phyloP scores from a whole-genome alignment of 73 alveolate species.

The Effrenium voratum region DNA sequence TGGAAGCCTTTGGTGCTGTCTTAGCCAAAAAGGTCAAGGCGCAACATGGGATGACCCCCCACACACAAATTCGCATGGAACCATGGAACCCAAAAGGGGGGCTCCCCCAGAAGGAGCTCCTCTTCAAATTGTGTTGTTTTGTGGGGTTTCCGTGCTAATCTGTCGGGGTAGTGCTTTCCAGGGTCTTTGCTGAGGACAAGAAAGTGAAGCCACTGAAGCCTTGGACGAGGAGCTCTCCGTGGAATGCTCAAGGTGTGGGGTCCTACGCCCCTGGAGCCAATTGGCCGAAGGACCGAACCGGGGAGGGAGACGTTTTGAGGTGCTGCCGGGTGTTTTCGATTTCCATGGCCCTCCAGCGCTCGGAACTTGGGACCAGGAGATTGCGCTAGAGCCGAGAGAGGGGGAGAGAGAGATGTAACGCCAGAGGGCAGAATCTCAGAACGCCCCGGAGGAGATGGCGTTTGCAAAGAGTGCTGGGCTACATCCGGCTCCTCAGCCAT shows the following conservation, averaged over 20 bases:
- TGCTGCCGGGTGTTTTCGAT: background rate
- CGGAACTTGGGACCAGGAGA: background rate
- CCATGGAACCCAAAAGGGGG: background rate
- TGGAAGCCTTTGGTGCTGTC: too few relatives aligned
- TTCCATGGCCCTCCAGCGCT: background rate
- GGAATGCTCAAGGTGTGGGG: conserved; percentile 37
- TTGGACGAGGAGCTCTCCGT: background rate
- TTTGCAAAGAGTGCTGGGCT: conserved; percentile 37
- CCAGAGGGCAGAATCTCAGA: too few relatives aligned
- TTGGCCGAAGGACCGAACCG: conserved; percentile 19
- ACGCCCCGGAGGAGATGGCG: conserved; percentile 36
- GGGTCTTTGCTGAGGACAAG: background rate
- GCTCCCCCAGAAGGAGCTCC: background rate
- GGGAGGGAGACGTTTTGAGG: background rate
- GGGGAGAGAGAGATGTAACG: too few relatives aligned
- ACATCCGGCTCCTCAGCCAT: too few relatives aligned
- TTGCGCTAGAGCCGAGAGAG: too few relatives aligned
- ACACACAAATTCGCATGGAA: background rate
- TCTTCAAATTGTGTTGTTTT: background rate
- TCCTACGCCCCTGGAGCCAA: conserved; percentile 1
- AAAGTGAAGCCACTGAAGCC: background rate
- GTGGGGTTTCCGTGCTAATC: background rate
- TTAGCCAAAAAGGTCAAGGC: too few relatives aligned
- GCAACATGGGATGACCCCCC: background rate
- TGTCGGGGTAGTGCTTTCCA: background rate